Percentiles rank a stretch among this genome's conserved stretches.
Conservation (phyloP, 2,329 filamentous ascomycete species). For the Annulohypoxylon truncatum region DNA sequence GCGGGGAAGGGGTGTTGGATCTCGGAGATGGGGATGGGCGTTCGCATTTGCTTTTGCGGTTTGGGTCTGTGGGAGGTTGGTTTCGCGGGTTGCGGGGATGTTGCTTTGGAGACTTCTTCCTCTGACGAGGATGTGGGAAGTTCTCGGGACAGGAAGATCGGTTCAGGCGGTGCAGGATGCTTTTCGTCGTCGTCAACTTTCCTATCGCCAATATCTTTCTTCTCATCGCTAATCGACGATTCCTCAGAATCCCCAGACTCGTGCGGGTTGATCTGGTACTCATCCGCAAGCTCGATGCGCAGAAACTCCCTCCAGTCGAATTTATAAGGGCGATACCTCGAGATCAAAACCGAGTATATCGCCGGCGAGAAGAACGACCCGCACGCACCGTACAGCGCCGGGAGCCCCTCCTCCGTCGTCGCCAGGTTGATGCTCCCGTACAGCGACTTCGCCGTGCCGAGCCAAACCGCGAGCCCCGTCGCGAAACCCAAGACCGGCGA, state of each 20-base stretch:
- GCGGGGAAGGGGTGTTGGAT: conserved; percentile 58
- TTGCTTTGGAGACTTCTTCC: conserved; percentile 8
- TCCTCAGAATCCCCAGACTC: conserved; percentile 15
- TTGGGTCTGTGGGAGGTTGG: neutral
- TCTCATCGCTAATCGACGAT: conserved; percentile 27
- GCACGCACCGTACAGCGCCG: conserved; percentile 58
- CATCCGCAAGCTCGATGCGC: conserved; percentile 58
- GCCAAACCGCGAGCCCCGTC: conserved; percentile 58
- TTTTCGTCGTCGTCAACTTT: neutral
- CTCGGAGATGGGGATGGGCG: conserved; percentile 51
- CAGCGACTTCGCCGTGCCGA: conserved; percentile 53
- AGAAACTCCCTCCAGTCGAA: conserved; percentile 56
- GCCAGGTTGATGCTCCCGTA: conserved; percentile 55
- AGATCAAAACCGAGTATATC: conserved; percentile 59
- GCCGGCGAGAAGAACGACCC: conserved; percentile 59
- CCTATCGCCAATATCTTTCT: neutral
- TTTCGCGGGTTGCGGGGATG: neutral
- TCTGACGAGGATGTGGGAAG: neutral
- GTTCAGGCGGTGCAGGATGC: neutral
- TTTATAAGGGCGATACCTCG: conserved; percentile 52
- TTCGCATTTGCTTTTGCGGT: neutral
- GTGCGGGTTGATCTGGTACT: conserved; percentile 41
- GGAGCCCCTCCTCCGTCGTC: conserved; percentile 55
- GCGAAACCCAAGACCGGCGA: conserved; percentile 57
- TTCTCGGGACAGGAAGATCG: conserved; percentile 15